Evolutionary conservation across 2,329 filamentous ascomycete species (phyloP).

Genomic region (Stemphylium beticola): DNA sequence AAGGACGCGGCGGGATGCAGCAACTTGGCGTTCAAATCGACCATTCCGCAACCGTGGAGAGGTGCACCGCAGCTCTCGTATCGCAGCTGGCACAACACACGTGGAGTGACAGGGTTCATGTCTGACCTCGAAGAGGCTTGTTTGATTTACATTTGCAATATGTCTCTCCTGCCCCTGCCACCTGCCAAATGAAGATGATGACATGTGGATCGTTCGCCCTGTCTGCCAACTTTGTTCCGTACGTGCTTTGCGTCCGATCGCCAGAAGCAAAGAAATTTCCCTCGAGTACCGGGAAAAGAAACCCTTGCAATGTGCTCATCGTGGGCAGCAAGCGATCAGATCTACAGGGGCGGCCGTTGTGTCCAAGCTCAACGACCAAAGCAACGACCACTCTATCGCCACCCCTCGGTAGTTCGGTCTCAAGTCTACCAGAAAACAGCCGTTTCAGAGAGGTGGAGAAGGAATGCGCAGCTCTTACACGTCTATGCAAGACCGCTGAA

Average conservation of each 20-base stretch:
- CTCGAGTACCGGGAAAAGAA: constrained; percentile 5
- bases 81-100: constrained; percentile 35
- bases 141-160: constrained; percentile 38
- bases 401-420: constrained; percentile 21
- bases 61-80: constrained; percentile 12
- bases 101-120: constrained; percentile 37
- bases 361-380: constrained; percentile 27
- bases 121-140: constrained; percentile 25
- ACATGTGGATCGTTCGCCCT: constrained; percentile 1
- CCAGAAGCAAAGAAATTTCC: constrained; percentile 3
- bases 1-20: constrained; percentile 19
- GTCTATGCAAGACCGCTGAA: constrained; percentile 18
- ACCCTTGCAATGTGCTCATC: constrained; percentile 16
- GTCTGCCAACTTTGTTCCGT: constrained; percentile 1
- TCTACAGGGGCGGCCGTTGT: constrained; percentile 28
- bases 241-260: constrained; percentile 7
- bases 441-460: constrained; percentile 32
- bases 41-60: constrained; percentile 23
- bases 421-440: constrained; percentile 9
- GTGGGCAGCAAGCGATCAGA: constrained; percentile 20
- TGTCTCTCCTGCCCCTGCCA: constrained; percentile 29
- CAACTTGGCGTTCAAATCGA: constrained; percentile 20
- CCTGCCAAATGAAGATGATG: constrained; percentile 18
- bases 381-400: constrained; percentile 22
- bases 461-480: constrained; percentile 23